These are phyloP conservation scores for Rhodotorula sp. DNA, from an alignment of 1,284 basidiomycete genomes.

Conservation along the genomic window DNA sequence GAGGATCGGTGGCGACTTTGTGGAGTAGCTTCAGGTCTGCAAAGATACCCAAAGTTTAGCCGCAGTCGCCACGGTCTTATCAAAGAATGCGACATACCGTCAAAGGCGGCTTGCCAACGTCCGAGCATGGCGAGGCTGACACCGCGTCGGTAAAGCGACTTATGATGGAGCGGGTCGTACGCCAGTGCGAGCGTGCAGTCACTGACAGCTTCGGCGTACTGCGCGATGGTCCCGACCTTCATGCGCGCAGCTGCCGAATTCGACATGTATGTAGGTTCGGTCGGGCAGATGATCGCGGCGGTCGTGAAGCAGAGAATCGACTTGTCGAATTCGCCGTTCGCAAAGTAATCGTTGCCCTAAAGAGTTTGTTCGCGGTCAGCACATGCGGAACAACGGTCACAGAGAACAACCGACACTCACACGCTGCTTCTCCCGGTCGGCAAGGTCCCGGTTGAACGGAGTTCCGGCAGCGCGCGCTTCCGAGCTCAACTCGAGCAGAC, in stretches of 20 bases:
- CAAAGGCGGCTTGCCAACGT: conserved; percentile 27
- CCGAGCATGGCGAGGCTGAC: conserved; percentile 23
- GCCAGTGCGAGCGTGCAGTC: conserved; percentile 36
- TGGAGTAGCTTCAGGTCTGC: conserved; percentile 22
- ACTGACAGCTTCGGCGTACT: conserved; percentile 35
- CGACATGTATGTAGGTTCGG: conserved; percentile 17
- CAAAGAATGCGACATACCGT: conserved; percentile 2
- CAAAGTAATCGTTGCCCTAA: conserved; percentile 37
- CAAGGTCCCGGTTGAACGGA: conserved; percentile 23
- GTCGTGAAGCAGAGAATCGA: conserved; percentile 35
- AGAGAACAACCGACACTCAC: conserved; percentile 49
- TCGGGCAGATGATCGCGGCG: conserved; percentile 23
- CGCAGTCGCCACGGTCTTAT: too few relatives aligned
- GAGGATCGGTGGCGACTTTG: conserved; percentile 11
- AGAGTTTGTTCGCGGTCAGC: not conserved
- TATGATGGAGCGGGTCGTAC: conserved; percentile 22
- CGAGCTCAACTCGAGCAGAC: conserved; percentile 27
- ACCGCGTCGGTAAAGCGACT: conserved; percentile 36
- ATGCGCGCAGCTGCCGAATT: conserved; percentile 38
- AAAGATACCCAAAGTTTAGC: too few relatives aligned
- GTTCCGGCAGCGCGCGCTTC: conserved; percentile 21
- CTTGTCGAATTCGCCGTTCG: conserved; percentile 24
- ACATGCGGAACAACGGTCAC: not conserved
- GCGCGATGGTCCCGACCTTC: conserved; percentile 27
- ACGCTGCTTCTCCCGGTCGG: conserved; percentile 58